Conservation (phyloP, 1,284 basidiomycete genomes). For the Fereydounia khargensis region DNA sequence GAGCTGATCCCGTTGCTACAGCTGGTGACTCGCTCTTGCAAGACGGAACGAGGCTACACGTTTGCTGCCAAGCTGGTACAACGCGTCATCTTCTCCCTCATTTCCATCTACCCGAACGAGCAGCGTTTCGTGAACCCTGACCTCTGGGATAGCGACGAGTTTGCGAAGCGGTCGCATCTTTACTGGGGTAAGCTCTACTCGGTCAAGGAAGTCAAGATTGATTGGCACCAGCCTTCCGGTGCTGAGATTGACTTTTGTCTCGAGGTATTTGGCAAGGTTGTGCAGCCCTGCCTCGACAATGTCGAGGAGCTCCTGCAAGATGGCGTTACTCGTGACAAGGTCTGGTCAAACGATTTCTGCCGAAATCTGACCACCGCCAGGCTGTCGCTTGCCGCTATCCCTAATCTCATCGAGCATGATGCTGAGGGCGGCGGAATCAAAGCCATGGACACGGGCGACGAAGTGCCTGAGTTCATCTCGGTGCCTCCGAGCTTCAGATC, state of each 20-base stretch:
- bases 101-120: constrained; percentile 76
- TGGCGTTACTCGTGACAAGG: constrained; percentile 31
- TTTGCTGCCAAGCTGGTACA: constrained; percentile 77
- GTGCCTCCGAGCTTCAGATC: constrained; percentile 60
- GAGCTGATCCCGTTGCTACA: constrained; percentile 70
- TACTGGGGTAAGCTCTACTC: constrained; percentile 84
- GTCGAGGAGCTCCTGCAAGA: constrained; percentile 65
- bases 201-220: constrained; percentile 73
- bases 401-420: constrained; percentile 64
- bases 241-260: constrained; percentile 80
- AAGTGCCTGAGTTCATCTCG: constrained; percentile 68
- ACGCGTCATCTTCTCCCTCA: constrained; percentile 73
- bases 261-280: constrained; percentile 72
- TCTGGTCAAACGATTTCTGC: constrained; percentile 89
- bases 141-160: constrained; percentile 79
- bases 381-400: constrained; percentile 71
- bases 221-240: constrained; percentile 80
- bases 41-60: constrained; percentile 85
- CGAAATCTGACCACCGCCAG: constrained; percentile 66
- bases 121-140: constrained; percentile 78
- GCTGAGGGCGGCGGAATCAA: constrained; percentile 64
- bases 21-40: constrained; percentile 74
- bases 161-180: constrained; percentile 70
- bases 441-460: constrained; percentile 66
- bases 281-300: constrained; percentile 67